These are phyloP conservation scores for Wolfiporia cocos DNA, from an alignment of 1,284 basidiomycete genomes.

Conservation along the genomic window DNA sequence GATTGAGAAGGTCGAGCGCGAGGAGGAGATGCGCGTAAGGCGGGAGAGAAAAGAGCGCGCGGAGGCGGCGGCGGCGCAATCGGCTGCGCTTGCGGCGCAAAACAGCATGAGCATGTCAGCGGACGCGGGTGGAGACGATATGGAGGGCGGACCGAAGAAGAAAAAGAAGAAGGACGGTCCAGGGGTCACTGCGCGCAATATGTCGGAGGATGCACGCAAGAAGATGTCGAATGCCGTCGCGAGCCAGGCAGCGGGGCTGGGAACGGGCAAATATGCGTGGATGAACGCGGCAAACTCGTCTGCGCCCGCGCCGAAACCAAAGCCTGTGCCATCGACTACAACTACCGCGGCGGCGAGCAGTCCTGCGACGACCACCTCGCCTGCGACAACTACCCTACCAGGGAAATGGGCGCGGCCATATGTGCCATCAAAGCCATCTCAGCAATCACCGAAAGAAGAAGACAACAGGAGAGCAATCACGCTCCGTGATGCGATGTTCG, in stretches of 20 bases:
- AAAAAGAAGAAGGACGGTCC: conserved; percentile 82
- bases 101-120: conserved; percentile 29
- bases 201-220: conserved; percentile 85
- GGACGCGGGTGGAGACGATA: conserved; percentile 32
- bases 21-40: conserved; percentile 71
- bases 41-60: conserved; percentile 70
- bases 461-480: conserved; percentile 51
- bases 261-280: conserved; percentile 76
- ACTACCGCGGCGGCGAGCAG: conserved; percentile 18
- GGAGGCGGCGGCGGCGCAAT: conserved; percentile 61
- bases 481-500: conserved; percentile 74
- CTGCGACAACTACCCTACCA: conserved; percentile 30
- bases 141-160: conserved; percentile 60
- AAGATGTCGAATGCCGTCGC: conserved; percentile 86
- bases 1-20: conserved; percentile 71
- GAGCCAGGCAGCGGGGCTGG: conserved; percentile 77
- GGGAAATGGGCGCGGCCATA: conserved; percentile 64
- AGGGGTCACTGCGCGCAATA: conserved; percentile 77
- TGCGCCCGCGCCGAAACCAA: conserved; percentile 42
- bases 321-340: conserved; percentile 28
- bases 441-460: conserved; percentile 43
- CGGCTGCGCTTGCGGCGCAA: conserved; percentile 55
- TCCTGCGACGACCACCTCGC: conserved; percentile 24
- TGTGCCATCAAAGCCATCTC: conserved; percentile 40
- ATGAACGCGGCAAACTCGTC: conserved; percentile 52